phyloP scores from a whole-genome alignment of 768 basidiomycete genomes.

The Candolleomyces efflorescens region DNA sequence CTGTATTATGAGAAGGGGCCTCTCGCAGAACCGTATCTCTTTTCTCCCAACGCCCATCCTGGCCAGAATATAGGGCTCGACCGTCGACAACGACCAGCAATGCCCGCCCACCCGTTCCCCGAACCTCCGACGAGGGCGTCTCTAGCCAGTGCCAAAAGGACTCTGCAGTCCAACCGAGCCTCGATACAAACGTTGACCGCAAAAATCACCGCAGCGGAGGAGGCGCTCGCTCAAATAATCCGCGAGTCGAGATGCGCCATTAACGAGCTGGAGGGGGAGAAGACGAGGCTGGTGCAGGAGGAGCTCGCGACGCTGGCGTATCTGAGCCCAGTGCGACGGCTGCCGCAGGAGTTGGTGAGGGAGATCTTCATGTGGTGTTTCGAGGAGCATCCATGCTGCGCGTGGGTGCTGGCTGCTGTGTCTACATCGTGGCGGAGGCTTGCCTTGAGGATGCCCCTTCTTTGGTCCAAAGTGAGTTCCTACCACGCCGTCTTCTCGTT shows the following conservation, averaged over 20 bases:
- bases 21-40: slow-evolving; percentile 7
- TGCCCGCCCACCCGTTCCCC: slow-evolving; percentile 26
- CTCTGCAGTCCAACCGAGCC: slow-evolving; percentile 33
- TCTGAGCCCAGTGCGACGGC: slow-evolving; percentile 64
- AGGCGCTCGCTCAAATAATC: slow-evolving; percentile 54
- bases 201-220: slow-evolving; percentile 51
- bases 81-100: background rate
- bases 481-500: slow-evolving; percentile 10
- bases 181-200: slow-evolving; percentile 32
- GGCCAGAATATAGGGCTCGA: background rate
- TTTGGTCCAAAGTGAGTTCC: slow-evolving; percentile 73
- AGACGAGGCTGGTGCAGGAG: slow-evolving; percentile 41
- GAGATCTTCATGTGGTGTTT: slow-evolving; percentile 70
- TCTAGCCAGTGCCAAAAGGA: slow-evolving; percentile 46
- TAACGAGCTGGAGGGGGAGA: slow-evolving; percentile 48
- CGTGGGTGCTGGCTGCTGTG: slow-evolving; percentile 72
- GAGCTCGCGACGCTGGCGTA: slow-evolving; percentile 54
- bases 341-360: slow-evolving; percentile 70
- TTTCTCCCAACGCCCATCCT: slow-evolving; percentile 1
- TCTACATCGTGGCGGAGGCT: slow-evolving; percentile 64
- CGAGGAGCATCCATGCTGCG: slow-evolving; percentile 65
- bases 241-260: slow-evolving; percentile 51
- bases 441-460: slow-evolving; percentile 56
- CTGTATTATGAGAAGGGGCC: slow-evolving; percentile 12
- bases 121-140: slow-evolving; percentile 60